Base-by-base conservation (phyloP, 139 green algal genomes). In the Haematococcus sp. region DNA sequence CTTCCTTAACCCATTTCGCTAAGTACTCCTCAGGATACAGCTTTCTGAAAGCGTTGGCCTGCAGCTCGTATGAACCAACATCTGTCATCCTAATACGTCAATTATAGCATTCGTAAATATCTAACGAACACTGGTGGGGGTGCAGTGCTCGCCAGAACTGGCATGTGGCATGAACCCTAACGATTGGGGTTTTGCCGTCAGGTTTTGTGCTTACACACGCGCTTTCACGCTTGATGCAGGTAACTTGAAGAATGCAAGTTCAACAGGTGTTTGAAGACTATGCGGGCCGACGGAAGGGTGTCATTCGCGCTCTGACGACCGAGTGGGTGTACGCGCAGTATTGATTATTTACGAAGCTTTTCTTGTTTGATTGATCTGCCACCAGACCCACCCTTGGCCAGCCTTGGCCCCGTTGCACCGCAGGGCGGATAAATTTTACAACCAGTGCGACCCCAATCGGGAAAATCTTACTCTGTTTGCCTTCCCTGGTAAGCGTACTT, bases 11-110 rank as follows among this genome's bases (percentile, higher is more conserved):
- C 63, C 76, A 56, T 85, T 35, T 65, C 15, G 52, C 63, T 2
- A 59, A 90, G 74, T 84, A 95, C 55, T 93, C 75, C 7, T 89
- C 77, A 0, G 91, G 88, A 63, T 96, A 96, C 0, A 96, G 78
- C 20, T 73, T 72, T 76, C 88, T 87, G 74, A 92, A 94, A 1
- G 86, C 85, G 0, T 90, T 83, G 13, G 81, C 81, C 20, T 93
- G 66, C 64, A 90, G 22, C 28, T 76, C 58, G 1, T 80, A 32
- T 20, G 13, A 54, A 7, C 63, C 55, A 69, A 22, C 52, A 22
- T 25, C 61, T 22, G 33, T 22, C 31, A 51, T 69, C 13, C 52
- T 27, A 28, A 32, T 61, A 13, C 54, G 9, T 27, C 9, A 19
- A 27, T 32, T 61, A 4, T 28, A 32, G 17, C 4, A 13, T 61